Evolutionary conservation across 164 flowering plant species (phyloP).

Genomic region (Protea cynaroides): DNA sequence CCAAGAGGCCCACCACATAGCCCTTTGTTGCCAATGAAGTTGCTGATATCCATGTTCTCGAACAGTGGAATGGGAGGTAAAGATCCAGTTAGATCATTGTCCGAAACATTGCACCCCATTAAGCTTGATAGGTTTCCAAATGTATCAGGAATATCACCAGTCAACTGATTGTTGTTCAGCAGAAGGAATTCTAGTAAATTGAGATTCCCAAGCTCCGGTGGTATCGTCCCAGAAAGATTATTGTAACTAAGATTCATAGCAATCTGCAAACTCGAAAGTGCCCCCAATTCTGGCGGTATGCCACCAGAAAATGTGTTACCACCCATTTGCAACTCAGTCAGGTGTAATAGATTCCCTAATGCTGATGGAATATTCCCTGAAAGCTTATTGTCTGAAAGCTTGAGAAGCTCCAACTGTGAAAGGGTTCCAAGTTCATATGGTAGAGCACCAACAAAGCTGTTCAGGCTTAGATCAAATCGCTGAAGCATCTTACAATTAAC

Average conservation of each 20-base stretch:
- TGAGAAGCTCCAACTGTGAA: constrained; percentile 69
- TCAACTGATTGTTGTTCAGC: constrained; percentile 78
- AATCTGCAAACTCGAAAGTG: constrained; percentile 78
- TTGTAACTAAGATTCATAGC: constrained; percentile 87
- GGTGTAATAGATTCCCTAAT: constrained; percentile 66
- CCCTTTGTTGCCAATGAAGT: constrained; percentile 69
- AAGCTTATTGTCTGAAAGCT: constrained; percentile 69
- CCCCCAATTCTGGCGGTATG: constrained; percentile 71
- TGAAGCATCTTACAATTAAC: constrained; percentile 75
- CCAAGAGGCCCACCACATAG: constrained; percentile 81
- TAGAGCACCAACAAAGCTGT: constrained; percentile 45
- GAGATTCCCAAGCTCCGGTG: constrained; percentile 75
- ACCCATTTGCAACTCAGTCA: constrained; percentile 88
- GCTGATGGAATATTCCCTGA: constrained; percentile 66
- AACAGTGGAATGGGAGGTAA: constrained; percentile 58
- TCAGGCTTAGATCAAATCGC: constrained; percentile 82
- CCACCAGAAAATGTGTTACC: constrained; percentile 69
- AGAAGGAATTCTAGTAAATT: constrained; percentile 54
- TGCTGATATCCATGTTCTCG: constrained; percentile 51
- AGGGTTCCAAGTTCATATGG: constrained; percentile 73
- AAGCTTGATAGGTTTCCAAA: constrained; percentile 72
- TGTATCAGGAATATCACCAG: constrained; percentile 69
- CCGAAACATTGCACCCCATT: constrained; percentile 71
- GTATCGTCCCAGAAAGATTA: constrained; percentile 67
- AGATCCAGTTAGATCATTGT: constrained; percentile 72